Conservation (phyloP, 148 eudicot species). For the Spergularia marina region DNA sequence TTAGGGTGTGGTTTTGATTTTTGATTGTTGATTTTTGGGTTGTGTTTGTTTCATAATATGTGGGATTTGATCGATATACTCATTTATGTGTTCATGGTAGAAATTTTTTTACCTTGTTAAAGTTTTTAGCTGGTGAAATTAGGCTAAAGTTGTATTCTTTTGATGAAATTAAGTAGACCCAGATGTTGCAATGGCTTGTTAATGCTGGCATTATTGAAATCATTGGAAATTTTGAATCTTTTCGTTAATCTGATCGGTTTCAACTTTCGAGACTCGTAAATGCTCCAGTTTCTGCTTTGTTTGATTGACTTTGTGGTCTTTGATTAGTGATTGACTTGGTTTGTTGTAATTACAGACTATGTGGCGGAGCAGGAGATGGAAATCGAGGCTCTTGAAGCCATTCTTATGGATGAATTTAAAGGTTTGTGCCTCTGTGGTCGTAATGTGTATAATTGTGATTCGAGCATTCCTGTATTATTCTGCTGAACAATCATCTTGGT, state of each 20-base stretch:
- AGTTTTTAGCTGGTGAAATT: neutral
- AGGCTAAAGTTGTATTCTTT: constrained; percentile 3
- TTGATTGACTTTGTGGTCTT: neutral
- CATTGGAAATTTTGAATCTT: neutral
- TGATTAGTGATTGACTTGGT: neutral
- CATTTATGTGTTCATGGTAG: neutral
- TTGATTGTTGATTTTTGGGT: neutral
- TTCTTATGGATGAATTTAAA: constrained; percentile 79
- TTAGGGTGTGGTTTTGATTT: neutral
- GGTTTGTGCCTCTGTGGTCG: constrained; percentile 35
- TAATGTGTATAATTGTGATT: neutral
- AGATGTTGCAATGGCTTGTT: constrained; percentile 1
- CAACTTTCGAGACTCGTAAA: too few relatives aligned
- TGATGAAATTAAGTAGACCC: constrained; percentile 19
- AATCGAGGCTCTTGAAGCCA: constrained; percentile 86
- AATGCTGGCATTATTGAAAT: neutral
- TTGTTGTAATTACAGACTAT: constrained; percentile 44
- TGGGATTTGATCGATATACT: neutral
- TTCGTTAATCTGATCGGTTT: neutral
- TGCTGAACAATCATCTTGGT: neutral
- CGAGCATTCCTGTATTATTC: neutral
- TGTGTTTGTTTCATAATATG: neutral
- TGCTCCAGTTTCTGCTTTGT: neutral
- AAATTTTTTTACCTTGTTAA: neutral
- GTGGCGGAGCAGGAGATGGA: constrained; percentile 93